Percentiles rank a stretch among this genome's conserved stretches.
Conservation (phyloP, 805 yeast species). For the Starmerella bombi region DNA sequence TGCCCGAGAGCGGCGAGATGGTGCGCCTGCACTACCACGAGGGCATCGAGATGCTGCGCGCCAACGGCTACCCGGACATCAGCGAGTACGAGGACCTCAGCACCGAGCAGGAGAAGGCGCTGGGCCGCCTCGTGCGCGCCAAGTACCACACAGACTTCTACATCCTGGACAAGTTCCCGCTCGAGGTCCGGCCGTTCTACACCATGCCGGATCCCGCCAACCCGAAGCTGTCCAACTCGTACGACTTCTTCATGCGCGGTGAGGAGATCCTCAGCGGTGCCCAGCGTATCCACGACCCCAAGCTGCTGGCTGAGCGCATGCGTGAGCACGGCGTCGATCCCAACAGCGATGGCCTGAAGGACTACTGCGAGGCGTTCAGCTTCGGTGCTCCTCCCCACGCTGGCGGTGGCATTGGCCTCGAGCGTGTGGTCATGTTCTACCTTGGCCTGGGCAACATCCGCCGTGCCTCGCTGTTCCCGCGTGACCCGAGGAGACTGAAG, state of each 20-base stretch:
- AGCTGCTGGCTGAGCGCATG: conserved; percentile 69
- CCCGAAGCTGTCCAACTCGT: conserved; percentile 88
- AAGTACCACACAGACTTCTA: conserved; percentile 96
- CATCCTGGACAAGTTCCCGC: conserved; percentile 95
- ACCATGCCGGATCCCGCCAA: conserved; percentile 97
- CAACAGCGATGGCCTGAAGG: conserved; percentile 65
- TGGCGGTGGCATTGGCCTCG: conserved; percentile 99
- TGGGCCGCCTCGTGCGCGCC: conserved; percentile 84
- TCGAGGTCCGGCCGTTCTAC: conserved; percentile 93
- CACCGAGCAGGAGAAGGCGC: conserved; percentile 87
- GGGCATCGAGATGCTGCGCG: conserved; percentile 77
- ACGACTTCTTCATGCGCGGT: conserved; percentile 99
- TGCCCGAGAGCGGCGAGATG: conserved; percentile 91
- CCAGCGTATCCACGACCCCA: conserved; percentile 95
- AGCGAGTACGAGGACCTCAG: conserved; percentile 74
- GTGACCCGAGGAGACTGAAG: conserved; percentile 89
- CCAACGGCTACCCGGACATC: conserved; percentile 68
- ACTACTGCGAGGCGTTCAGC: conserved; percentile 81
- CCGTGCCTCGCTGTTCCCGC: conserved; percentile 97
- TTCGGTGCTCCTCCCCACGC: conserved; percentile 98
- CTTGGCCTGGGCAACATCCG: conserved; percentile 93
- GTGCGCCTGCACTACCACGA: conserved; percentile 79
- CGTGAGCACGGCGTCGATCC: conserved; percentile 71
- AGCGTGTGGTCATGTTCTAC: conserved; percentile 97
- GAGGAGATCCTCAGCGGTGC: conserved; percentile 99